These are phyloP conservation scores for Angophora floribunda DNA, from an alignment of 345 rosid genomes.

Conservation along the genomic window DNA sequence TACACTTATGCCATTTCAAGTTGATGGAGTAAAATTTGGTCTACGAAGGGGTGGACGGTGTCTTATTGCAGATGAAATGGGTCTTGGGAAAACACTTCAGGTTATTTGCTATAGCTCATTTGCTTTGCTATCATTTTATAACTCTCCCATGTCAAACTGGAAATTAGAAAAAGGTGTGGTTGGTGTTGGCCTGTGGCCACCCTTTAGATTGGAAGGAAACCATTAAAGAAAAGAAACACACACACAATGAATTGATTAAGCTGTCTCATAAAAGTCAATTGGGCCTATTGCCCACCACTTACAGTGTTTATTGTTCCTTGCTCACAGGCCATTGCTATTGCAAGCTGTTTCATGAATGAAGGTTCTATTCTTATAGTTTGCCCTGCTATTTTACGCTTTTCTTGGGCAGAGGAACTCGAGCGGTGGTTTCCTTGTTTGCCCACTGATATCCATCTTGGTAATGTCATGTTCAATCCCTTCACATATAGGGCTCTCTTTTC, in stretches of 20 bases:
- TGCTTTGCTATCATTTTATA: not conserved
- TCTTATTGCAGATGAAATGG: slow-evolving; percentile 98
- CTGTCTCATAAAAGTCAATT: not conserved
- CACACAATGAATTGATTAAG: not conserved
- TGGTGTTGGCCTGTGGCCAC: not conserved
- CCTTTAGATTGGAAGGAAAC: not conserved
- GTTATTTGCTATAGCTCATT: slow-evolving; percentile 9
- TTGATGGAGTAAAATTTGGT: slow-evolving; percentile 77
- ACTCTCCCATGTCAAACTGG: not conserved
- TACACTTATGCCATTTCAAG: slow-evolving; percentile 77
- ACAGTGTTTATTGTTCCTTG: slow-evolving; percentile 1
- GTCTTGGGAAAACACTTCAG: slow-evolving; percentile 96
- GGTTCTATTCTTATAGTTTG: slow-evolving; percentile 89
- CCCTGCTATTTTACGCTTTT: slow-evolving; percentile 82
- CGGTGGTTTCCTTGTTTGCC: slow-evolving; percentile 97
- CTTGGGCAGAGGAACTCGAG: slow-evolving; percentile 97
- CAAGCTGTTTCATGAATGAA: slow-evolving; percentile 67
- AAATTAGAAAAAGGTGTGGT: not conserved
- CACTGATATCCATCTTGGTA: slow-evolving; percentile 90
- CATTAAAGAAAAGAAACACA: not conserved
- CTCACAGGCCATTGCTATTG: slow-evolving; percentile 86
- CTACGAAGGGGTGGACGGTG: slow-evolving; percentile 85
- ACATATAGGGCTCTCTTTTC: not conserved
- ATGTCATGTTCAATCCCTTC: not conserved
- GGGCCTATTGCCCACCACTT: not conserved